Evolutionary conservation across 129 eudicot genomes (phyloP), one percentile per base, ranked within the genome.

Genomic region (Sambucus nigra): DNA sequence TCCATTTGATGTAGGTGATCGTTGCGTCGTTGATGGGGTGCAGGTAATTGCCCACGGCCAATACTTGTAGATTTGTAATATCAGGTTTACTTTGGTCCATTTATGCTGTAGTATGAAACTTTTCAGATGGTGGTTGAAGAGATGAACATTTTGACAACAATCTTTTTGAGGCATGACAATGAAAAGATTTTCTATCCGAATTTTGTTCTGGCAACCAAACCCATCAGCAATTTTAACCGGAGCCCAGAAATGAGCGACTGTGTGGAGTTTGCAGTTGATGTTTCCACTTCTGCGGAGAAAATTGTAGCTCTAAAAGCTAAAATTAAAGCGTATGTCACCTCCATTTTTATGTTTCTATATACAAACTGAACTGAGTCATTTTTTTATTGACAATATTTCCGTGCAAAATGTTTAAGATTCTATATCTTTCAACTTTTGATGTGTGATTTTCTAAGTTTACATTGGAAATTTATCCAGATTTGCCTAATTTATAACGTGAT

Each of bases 1-100:
- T n/a, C n/a, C n/a, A n/a, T n/a, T n/a, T n/a, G n/a, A n/a, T 25
- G 93, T 83, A 4, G 93, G 93, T 45, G 93, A 83, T 61, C 83
- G 83, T 33, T 83, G 87, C 57, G 76, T 80, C 24, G 17, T 83
- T 67, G 94, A 83, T 57, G 94, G 83, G 29, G 78, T 79, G 5
- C 87, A 83, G 87, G 94, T 83, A 70, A n/a, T n/a, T n/a, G n/a
- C n/a, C n/a, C n/a, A n/a, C n/a, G n/a, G n/a, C n/a, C 9, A 31
- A 31, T 31, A 69, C 8, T 58, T 39, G 26, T 55, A 7, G 26
- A 5, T 32, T 12, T 26, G 19, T 46, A 23, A 14, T 29, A 8
- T 28, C 14, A 56, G 50, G 15, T 31, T 10, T 15, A 20, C 7
- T 50, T 5, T 17, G 16, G 1, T 23, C 2, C 46, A 18, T 33